These are phyloP conservation scores for Tubosaeta sp. DNA, from an alignment of 768 basidiomycete species.

Conservation along the genomic window DNA sequence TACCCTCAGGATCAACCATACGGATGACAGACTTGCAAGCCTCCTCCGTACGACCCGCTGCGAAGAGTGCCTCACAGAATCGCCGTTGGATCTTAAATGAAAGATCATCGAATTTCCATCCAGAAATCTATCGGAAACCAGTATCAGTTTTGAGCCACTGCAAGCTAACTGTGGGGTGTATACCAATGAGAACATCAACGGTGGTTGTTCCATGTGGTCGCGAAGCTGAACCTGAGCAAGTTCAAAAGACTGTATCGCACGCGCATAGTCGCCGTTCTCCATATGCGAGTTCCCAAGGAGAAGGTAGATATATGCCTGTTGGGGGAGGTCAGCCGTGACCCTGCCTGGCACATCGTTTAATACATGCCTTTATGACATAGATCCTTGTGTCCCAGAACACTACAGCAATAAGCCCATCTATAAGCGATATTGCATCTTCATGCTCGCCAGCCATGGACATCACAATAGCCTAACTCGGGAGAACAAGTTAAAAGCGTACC, in stretches of 20 bases:
- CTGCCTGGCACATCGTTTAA: not conserved
- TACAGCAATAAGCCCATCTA: not conserved
- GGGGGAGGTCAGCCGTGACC: not conserved
- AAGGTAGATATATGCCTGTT: not conserved
- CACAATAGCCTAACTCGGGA: conserved; percentile 1
- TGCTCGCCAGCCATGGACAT: conserved; percentile 5
- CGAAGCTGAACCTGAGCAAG: not conserved
- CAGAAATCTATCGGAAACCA: conserved; percentile 1
- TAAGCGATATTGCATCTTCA: conserved; percentile 3
- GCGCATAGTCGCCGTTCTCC: not conserved
- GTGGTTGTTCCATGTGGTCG: not conserved
- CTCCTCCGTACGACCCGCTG: not conserved
- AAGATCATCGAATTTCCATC: conserved; percentile 7
- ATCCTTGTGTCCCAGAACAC: not conserved
- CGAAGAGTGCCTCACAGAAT: conserved; percentile 2
- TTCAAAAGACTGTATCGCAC: not conserved
- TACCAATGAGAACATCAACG: not conserved
- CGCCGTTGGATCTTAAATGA: not conserved
- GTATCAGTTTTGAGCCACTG: no score
- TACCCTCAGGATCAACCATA: not conserved
- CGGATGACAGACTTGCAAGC: not conserved
- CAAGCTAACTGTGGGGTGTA: not conserved
- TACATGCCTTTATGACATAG: not conserved
- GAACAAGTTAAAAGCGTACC: not conserved
- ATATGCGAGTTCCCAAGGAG: not conserved